Evolutionary conservation across 78 protist genomes (phyloP), one percentile per base, ranked within the genome.

Genomic region (Bodo saltans): DNA sequence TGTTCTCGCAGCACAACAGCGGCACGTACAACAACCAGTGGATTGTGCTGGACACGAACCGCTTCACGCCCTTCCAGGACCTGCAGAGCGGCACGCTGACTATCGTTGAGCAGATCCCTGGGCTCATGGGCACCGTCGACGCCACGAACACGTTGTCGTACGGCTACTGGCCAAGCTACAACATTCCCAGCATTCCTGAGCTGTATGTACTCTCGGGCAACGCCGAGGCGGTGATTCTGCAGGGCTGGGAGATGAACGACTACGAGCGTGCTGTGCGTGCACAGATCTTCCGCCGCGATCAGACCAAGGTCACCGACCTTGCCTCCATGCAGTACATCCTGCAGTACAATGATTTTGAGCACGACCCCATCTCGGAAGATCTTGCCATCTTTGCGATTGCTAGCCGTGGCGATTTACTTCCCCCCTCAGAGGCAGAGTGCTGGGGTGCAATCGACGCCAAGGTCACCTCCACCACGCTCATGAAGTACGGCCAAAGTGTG

Each of bases 1-100:
- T 60, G 26, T 53, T 83, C n/a, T 47, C 41, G n/a, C 68, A 37
- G 39, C 88, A 82, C 52, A 80, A 92, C 42, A 75, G 89, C 12
- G 97, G 97, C 26, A 92, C 95, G 32, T 94, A 94, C 79, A 88
- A 89, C 78, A 92, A 94, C 68, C 95, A 92, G 85, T 92, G 91
- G 91, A 88, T 85, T 52, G 71, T 90, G 30, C 3, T 87, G 25
- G 68, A 89, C 72, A 84, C 33, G 53, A 90, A 90, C 75, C 4
- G 8, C 4, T 92, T 94, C 53, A 40, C 33, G 37, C 84, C 89
- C 26, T 92, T 93, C 67, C 52, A 85, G 32, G 38, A 67, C 53
- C 68, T 92, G 32, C 32, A 29, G 42, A 75, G 82, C 32, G 93
- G 85, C 69, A 79, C 92, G 29, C 42, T 95, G 27, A 78, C 74